Evolutionary conservation across 2,329 filamentous ascomycete species (phyloP).

Genomic region (Colletotrichum costaricense): DNA sequence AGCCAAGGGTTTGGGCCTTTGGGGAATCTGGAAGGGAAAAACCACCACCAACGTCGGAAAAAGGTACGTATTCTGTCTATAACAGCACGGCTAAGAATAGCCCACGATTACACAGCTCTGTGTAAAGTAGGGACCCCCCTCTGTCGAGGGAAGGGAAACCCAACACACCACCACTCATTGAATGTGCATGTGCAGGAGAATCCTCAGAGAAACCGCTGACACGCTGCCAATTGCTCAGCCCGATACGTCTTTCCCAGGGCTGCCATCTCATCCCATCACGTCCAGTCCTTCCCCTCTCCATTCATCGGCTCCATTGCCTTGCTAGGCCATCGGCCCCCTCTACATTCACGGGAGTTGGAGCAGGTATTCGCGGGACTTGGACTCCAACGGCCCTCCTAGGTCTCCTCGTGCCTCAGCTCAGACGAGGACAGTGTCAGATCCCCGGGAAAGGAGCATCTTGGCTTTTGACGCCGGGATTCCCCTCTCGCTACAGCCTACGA

Average conservation of each 20-base stretch:
- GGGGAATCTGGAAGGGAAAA: not conserved
- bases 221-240: conserved; percentile 6
- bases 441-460: not conserved
- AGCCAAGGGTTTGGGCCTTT: conserved; percentile 11
- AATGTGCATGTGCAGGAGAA: too few species aligned
- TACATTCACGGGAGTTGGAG: not conserved
- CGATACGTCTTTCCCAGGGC: not conserved
- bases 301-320: conserved; percentile 21
- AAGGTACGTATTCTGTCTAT: conserved; percentile 19
- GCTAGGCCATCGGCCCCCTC: not conserved
- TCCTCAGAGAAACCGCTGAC: conserved; percentile 10
- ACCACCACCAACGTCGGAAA: too few species aligned
- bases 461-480: conserved; percentile 9
- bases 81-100: conserved; percentile 30
- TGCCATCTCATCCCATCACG: conserved; percentile 24
- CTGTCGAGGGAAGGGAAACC: not conserved
- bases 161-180: not conserved
- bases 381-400: conserved; percentile 12
- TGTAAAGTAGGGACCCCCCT: not conserved
- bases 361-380: not conserved
- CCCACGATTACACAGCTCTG: not conserved
- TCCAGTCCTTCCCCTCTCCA: not conserved
- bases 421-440: conserved; percentile 27
- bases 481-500: conserved; percentile 5
- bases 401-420: conserved; percentile 21